Base-by-base conservation (phyloP, 805 yeast genomes). In the Metschnikowia arizonensis region DNA sequence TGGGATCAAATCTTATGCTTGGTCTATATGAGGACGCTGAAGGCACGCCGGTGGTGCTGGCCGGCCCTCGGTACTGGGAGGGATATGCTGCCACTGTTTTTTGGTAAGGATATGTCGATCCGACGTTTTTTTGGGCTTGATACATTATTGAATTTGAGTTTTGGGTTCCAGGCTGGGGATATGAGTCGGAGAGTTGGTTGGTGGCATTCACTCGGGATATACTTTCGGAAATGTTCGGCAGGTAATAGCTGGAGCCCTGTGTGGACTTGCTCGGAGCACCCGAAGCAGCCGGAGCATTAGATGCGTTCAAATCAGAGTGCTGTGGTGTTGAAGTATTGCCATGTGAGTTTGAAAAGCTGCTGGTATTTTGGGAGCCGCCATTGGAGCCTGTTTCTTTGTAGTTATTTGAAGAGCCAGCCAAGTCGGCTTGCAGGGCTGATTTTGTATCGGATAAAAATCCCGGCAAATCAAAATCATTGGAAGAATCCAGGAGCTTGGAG, bases 1-100 rank as follows among this genome's bases (percentile, higher is more conserved):
- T 52, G n/a, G 55, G 50, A 26, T 54, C 57, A 14, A 52, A 48
- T n/a, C 56, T 43, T 19, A 43, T 45, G n/a, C 50, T 46, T 5
- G 56, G 38, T 30, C 43, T 47, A 33, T 42, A 48, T 8, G 49
- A 43, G n/a, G 51, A 45, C 4, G 51, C 39, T 3, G 45, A 24
- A 1, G 44, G 41, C n/a, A 30, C 42, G 3, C 29, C 42, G 2
- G 30, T 17, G 24, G 31, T 26, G 42, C 37, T 21, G 47, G 45
- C 14, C 37, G 47, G 31, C 44, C 39, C 34, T 42, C 49, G 39
- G 33, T 35, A 18, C 28, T 30, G 42, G 12, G 49, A 37, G 14
- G 41, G 46, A 11, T 44, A 21, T 14, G 41, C 44, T 11, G 44
- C 29, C n/a, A 37, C 32, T 7, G 47, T 29, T 17, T 48, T 45